These are phyloP conservation scores for Syzygium aqueum DNA, from an alignment of 345 rosid genomes.

Conservation along the genomic window DNA sequence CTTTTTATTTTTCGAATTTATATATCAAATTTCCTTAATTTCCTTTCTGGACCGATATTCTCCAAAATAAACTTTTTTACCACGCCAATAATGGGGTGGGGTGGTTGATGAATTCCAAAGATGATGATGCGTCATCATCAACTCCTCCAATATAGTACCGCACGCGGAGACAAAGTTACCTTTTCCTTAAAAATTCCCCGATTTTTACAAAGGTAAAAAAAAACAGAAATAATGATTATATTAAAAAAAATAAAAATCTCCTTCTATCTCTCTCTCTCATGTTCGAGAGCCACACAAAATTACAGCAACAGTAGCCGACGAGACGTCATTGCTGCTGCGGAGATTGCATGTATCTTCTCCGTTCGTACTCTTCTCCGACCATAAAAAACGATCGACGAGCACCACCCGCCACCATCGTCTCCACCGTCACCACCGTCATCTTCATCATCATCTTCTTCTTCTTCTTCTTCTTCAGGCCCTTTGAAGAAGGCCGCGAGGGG, in stretches of 20 bases:
- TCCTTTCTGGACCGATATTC: too few species aligned
- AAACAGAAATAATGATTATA: background rate
- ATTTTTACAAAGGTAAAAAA: background rate
- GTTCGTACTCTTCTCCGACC: slow-evolving; percentile 23
- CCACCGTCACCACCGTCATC: too few species aligned
- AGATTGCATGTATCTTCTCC: background rate
- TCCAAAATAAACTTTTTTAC: too few species aligned
- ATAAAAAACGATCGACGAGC: slow-evolving; percentile 7
- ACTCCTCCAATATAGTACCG: background rate
- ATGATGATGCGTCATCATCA: background rate
- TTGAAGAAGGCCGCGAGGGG: background rate
- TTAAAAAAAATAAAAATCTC: background rate
- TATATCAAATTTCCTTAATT: too few species aligned
- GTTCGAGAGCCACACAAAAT: background rate
- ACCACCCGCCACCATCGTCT: background rate
- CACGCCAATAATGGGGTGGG: background rate
- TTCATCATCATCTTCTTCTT: too few species aligned
- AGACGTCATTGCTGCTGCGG: background rate
- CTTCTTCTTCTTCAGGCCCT: background rate
- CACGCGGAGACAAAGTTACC: background rate
- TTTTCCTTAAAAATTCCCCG: background rate
- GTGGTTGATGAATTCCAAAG: background rate
- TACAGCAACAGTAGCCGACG: background rate
- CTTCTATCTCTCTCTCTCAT: background rate
- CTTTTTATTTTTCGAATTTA: too few species aligned